Evolutionary conservation across 2,329 filamentous ascomycete genomes (phyloP), one percentile per base, ranked within the genome.

Genomic region (Gliomastix tumulicola): DNA sequence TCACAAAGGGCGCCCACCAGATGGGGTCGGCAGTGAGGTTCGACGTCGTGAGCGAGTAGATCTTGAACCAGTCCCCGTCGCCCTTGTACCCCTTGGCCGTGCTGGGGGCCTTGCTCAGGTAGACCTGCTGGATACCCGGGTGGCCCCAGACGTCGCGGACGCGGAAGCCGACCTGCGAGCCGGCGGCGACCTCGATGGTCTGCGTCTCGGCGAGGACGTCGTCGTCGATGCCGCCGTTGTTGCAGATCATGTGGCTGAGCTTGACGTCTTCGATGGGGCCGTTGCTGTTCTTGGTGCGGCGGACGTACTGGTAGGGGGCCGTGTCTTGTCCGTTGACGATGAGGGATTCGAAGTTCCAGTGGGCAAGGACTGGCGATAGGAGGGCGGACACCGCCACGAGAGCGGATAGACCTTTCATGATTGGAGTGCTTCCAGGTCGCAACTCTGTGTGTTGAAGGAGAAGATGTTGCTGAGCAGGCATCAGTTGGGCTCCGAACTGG

Each of bases 291-390:
- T 55, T 61, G 48, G 64, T 63, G 39, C 45, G 51, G 42, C 70
- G 66, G 46, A 73, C 64, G 56, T 71, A 72, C 31, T 59, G 56
- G 50, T 61, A 66, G 6, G 70, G 55, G 37, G 64, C 59, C 36
- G 66, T 62, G 34, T 58, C 62, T 13, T 65, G 57, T 15, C 64
- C 48, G 25, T 50, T 50, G 21, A 50, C 48, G 32, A 50, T 50
- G 20, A 50, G 38, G n/a, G 44, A 40, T 34, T 50, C 48, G 33
- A 50, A 50, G 28, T 43, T 47, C 36, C 49, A 50, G 39, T 50
- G 48, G 23, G 53, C 57, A 6, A 47, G 38, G 30, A 41, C 46
- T 16, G 45, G 12, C 19, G 43, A 34, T 30, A 38, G 39, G 10
- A 42, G 38, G 21, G 42, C 37, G n/a, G 46, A 38, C 13, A 46